phyloP scores from a whole-genome alignment of 78 protist genomes.

The Dictyostelium brefeldianum region DNA sequence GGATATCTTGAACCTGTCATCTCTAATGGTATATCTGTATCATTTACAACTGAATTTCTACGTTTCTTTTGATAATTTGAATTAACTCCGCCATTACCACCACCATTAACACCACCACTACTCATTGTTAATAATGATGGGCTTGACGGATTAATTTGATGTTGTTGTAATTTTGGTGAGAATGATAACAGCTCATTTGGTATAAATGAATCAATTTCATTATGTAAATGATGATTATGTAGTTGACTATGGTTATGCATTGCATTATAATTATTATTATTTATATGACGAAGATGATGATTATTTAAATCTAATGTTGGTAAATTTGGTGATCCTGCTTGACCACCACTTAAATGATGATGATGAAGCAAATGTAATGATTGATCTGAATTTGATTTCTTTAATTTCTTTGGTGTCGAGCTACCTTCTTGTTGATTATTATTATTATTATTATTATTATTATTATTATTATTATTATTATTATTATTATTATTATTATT shows the following conservation, averaged over 20 bases:
- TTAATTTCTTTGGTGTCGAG: conserved; percentile 2
- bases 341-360: too few relatives aligned
- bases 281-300: background rate
- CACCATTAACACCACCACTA: background rate
- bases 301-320: background rate
- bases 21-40: conserved; percentile 49
- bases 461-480: background rate
- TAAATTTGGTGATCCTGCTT: background rate
- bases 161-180: conserved; percentile 14
- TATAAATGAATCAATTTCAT: background rate
- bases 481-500: background rate
- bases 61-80: background rate
- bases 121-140: too few relatives aligned
- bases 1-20: conserved; percentile 32
- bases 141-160: background rate
- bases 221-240: background rate
- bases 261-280: background rate
- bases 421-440: background rate
- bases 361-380: background rate
- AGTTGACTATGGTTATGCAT: background rate
- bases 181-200: background rate
- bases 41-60: conserved; percentile 26
- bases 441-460: conserved; percentile 2
- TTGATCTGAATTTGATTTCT: conserved; percentile 10
- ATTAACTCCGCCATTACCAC: background rate